Evolutionary conservation across 805 yeast genomes (phyloP), one percentile per base, ranked within the genome.

Genomic region (Barnettozyma vustinii): DNA sequence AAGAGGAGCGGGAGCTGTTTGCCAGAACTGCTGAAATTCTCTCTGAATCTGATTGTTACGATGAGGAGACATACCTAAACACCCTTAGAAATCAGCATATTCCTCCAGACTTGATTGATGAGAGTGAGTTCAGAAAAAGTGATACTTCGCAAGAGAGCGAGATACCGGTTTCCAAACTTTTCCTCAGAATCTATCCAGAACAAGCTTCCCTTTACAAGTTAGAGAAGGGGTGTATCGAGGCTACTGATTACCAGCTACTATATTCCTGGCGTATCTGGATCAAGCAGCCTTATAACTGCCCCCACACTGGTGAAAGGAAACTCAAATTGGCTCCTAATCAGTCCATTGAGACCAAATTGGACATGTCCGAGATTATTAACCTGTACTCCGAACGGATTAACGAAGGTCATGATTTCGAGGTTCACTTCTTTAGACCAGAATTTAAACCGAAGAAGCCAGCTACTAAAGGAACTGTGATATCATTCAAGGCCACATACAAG

Each of bases 11-110:
- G n/a, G 8, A 21, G 9, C 19, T 27, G 13, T 27, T 42, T 9
- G 40, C 35, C 18, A 25, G 33, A 10, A 37, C 18, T 20, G 18
- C 32, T 3, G n/a, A 9, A 9, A 30, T 13, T 4, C 39, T 36
- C 8, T 36, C 44, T 13, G 42, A 27, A 10, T 16, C 27, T 23
- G 21, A 23, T n/a, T 12, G 39, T 32, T 40, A 19, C 4, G 47
- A 48, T 10, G 39, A 48, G 13, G 51, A 48, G 18, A 48, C 51
- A 9, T 39, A 44, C 9, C 30, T 33, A 9, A 48, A 48, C 26
- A 48, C 51, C 5, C 33, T 44, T 9, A 48, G 43, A 37, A 48
- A 48, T 21, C 44, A 48, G 33, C 39, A 23, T 18, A 44, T 40
- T 37, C 36, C 37, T 16, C 26, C 20, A 3, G 43, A 21, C 26